Evolutionary conservation across 2,329 filamentous ascomycete genomes (phyloP), one percentile per base, ranked within the genome.

Genomic region (Fusarium burgessii): DNA sequence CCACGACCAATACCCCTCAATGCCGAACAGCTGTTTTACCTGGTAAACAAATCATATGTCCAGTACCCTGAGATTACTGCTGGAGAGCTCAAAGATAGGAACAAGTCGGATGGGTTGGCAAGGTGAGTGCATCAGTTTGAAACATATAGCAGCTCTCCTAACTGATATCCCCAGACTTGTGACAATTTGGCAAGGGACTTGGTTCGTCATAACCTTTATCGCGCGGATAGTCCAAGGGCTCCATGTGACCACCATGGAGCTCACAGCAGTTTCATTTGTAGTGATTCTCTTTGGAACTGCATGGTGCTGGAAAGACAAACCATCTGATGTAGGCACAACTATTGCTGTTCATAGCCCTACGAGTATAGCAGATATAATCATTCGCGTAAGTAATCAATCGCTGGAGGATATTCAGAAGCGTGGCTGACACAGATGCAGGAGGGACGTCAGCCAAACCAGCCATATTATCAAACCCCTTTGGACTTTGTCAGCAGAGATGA

Each of bases 271-370:
- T 4, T 57, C 66, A 0, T 69, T 69, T 2, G 59, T 68, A 0
- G 32, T 68, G 2, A 59, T 69, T 6, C 55, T 69, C 2, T 56
- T 69, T 23, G 64, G 66, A 18, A 69, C 58, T 5, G 59, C 66
- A 8, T 63, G 59, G 58, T 68, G 63, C 7, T 69, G 66, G 66
- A 64, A 59, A n/a, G 58, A 69, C 8, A 69, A 69, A 15, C 66
- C 62, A 11, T 61, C 58, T 13, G 63, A 57, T 14, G 55, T 69
- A 2, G 40, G 49, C 7, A 64, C 63, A 4, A 63, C 66, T 0
- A 59, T 68, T 10, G 11, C 33, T 14, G 0, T 68, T 14, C 3
- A 5, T 2, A 38, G 27, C 11, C 2, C 3, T 8, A 38, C 23
- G 2, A 41, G n/a, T 4, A 45, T 57, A 8, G 45, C 46, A 15